A percentile compares a stretch with the other conserved stretches of the same genome.
Evolutionary conservation across 805 yeast genomes (phyloP).

Genomic region (Zygoascus biomembranicola): DNA sequence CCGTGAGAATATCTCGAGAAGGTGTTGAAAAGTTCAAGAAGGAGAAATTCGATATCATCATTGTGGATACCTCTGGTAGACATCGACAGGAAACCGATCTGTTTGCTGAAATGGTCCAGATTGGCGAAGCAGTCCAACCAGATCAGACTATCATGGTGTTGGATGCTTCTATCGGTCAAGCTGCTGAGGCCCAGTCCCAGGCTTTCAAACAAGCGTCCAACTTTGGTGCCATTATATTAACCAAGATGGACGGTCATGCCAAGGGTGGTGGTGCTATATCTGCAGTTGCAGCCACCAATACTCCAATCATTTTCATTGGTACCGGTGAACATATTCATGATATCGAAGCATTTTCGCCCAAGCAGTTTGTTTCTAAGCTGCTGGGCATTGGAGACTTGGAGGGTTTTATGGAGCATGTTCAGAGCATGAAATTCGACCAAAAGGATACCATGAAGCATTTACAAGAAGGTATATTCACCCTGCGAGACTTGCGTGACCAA

Average conservation of each 20-base stretch:
- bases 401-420: slow-evolving; percentile 89
- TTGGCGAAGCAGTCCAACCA: slow-evolving; percentile 81
- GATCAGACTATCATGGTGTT: slow-evolving; percentile 95
- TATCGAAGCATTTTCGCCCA: slow-evolving; percentile 84
- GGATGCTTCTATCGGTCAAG: slow-evolving; percentile 97
- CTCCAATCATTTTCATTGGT: slow-evolving; percentile 94
- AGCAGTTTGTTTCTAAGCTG: slow-evolving; percentile 80
- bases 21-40: slow-evolving; percentile 89
- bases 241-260: slow-evolving; percentile 98
- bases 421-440: slow-evolving; percentile 77
- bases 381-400: slow-evolving; percentile 94
- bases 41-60: slow-evolving; percentile 86
- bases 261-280: slow-evolving; percentile 99
- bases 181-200: slow-evolving; percentile 89
- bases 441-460: slow-evolving; percentile 80
- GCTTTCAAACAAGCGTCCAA: slow-evolving; percentile 91
- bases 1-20: slow-evolving; percentile 81
- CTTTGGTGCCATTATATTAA: slow-evolving; percentile 89
- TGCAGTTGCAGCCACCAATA: slow-evolving; percentile 94
- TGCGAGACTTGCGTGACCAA: slow-evolving; percentile 86
- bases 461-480: slow-evolving; percentile 89
- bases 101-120: slow-evolving; percentile 92
- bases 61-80: slow-evolving; percentile 97
- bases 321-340: slow-evolving; percentile 97
- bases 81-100: slow-evolving; percentile 90